phyloP scores from a whole-genome alignment of 768 basidiomycete species.

The Kwoniella pini region DNA sequence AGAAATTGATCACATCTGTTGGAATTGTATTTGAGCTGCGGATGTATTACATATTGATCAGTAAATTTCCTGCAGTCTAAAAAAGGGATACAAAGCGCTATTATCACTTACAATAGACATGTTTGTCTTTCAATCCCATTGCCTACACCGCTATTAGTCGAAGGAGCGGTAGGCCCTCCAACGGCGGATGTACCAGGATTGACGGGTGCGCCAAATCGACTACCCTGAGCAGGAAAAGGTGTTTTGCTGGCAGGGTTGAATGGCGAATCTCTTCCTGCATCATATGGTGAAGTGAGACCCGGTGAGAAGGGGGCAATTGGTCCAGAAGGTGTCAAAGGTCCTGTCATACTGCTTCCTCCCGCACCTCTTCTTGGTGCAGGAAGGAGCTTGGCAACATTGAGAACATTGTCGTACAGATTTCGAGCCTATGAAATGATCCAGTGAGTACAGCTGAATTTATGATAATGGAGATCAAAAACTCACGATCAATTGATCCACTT shows the following conservation, averaged over 20 bases:
- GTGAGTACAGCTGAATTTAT: background rate
- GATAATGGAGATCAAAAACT: slow-evolving; percentile 2
- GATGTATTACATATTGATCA: slow-evolving; percentile 41
- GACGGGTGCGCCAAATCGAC: slow-evolving; percentile 35
- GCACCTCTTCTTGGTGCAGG: slow-evolving; percentile 73
- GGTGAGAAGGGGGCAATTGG: slow-evolving; percentile 38
- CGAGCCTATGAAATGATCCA: slow-evolving; percentile 60
- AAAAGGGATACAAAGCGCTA: background rate
- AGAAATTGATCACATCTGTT: slow-evolving; percentile 88
- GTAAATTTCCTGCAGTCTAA: too few species aligned
- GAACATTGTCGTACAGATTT: slow-evolving; percentile 92
- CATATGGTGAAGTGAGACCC: slow-evolving; percentile 47
- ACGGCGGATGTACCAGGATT: slow-evolving; percentile 1
- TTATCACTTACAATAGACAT: slow-evolving; percentile 49
- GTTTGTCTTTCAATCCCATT: slow-evolving; percentile 47
- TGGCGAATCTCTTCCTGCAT: slow-evolving; percentile 51
- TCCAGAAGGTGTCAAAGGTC: slow-evolving; percentile 57
- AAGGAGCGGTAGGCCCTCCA: slow-evolving; percentile 4
- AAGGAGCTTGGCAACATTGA: slow-evolving; percentile 85
- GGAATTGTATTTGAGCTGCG: slow-evolving; percentile 97
- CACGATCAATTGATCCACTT: slow-evolving; percentile 94
- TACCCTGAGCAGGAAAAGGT: slow-evolving; percentile 49
- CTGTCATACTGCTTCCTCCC: slow-evolving; percentile 50
- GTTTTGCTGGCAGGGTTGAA: slow-evolving; percentile 55
- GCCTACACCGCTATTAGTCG: slow-evolving; percentile 58